Evolutionary conservation across 2,329 filamentous ascomycete species (phyloP).

Genomic region (Emergomyces orientalis): DNA sequence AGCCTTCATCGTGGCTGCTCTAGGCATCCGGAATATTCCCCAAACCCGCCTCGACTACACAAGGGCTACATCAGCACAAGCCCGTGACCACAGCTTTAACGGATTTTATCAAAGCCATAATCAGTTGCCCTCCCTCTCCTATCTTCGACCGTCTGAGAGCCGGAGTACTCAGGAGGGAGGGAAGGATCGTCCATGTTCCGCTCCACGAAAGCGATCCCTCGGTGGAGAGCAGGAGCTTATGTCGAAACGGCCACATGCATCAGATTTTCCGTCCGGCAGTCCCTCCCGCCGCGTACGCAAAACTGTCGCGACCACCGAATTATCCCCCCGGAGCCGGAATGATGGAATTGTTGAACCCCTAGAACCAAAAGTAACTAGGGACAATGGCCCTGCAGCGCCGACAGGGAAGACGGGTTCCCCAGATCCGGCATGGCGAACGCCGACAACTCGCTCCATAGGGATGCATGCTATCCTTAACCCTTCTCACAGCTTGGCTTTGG

Average conservation of each 20-base stretch:
- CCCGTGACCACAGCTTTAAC: constrained; percentile 25
- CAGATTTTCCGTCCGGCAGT: constrained; percentile 25
- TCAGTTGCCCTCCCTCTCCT: constrained; percentile 30
- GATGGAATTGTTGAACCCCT: constrained; percentile 14
- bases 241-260: constrained; percentile 29
- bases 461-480: constrained; percentile 37
- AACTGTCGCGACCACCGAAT: constrained; percentile 7
- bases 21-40: constrained; percentile 30
- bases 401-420: not conserved
- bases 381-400: not conserved
- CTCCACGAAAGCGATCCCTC: constrained; percentile 19
- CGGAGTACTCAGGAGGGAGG: constrained; percentile 30
- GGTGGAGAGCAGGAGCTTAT: constrained; percentile 30
- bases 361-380: not conserved
- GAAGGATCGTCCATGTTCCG: constrained; percentile 32
- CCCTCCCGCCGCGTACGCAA: constrained; percentile 6
- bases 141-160: constrained; percentile 25
- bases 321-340: constrained; percentile 12
- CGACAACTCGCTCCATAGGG: constrained; percentile 28
- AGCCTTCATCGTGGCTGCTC: constrained; percentile 33
- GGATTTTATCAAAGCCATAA: constrained; percentile 19
- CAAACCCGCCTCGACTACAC: constrained; percentile 20
- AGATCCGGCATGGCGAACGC: not conserved
- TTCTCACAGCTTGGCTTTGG: constrained; percentile 21
- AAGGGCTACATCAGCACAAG: constrained; percentile 24